A percentile compares a stretch with the other conserved stretches of the same genome.
phyloP scores from a whole-genome alignment of 305 asterid genomes.

The Rubia balearica region DNA sequence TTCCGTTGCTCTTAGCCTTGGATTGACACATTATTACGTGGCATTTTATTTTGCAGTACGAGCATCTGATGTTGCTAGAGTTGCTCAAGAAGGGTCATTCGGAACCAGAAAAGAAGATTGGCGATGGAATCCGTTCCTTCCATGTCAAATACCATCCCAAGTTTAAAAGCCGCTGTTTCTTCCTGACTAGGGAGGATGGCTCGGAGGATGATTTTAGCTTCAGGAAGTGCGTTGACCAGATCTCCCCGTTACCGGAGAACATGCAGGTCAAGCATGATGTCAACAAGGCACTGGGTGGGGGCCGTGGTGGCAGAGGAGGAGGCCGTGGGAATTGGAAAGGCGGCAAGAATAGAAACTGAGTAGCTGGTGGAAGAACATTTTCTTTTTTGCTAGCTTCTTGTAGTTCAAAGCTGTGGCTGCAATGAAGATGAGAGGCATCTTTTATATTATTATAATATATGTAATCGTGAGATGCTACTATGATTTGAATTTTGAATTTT shows the following conservation, averaged over 20 bases:
- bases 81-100: constrained; percentile 77
- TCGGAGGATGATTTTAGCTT: constrained; percentile 81
- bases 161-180: constrained; percentile 82
- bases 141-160: constrained; percentile 76
- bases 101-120: constrained; percentile 74
- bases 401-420: background rate
- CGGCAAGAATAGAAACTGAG: constrained; percentile 34
- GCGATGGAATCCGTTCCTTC: constrained; percentile 51
- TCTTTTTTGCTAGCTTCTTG: background rate
- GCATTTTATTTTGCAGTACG: constrained; percentile 46
- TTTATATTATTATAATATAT: background rate
- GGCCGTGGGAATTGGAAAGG: constrained; percentile 48
- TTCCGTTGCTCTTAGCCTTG: background rate
- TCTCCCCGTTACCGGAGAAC: constrained; percentile 67
- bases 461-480: background rate
- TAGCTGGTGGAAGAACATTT: background rate
- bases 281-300: constrained; percentile 50
- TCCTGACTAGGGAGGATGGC: constrained; percentile 67
- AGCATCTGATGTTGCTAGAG: constrained; percentile 52
- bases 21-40: background rate
- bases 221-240: constrained; percentile 81
- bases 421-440: background rate
- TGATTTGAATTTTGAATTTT: background rate
- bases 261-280: constrained; percentile 67
- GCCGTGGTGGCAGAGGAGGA: constrained; percentile 48